Conservation (phyloP, 208 protist genomes). For the Zelonia costaricensis region DNA sequence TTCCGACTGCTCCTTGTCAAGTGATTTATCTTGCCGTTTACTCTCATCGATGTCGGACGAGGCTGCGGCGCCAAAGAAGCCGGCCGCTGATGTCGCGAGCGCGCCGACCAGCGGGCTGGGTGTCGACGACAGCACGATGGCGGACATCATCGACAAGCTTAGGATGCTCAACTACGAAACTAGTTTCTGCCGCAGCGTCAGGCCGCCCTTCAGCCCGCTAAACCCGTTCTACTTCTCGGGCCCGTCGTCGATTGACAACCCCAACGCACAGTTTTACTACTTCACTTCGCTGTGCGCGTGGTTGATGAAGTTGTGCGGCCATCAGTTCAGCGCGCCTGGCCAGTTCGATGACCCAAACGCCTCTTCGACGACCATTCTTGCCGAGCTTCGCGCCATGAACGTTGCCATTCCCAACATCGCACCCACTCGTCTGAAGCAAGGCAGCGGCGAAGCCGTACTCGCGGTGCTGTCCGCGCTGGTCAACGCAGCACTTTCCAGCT, state of each 20-base stretch:
- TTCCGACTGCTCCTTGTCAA: background rate
- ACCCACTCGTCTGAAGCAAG: slow-evolving; percentile 84
- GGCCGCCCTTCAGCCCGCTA: slow-evolving; percentile 85
- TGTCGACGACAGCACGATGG: slow-evolving; percentile 81
- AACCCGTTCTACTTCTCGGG: slow-evolving; percentile 77
- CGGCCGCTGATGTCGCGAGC: slow-evolving; percentile 6
- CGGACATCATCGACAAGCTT: slow-evolving; percentile 86
- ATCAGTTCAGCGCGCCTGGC: slow-evolving; percentile 69
- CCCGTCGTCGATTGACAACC: slow-evolving; percentile 82
- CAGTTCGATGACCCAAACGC: slow-evolving; percentile 92
- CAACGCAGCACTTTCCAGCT: slow-evolving; percentile 67
- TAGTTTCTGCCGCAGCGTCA: slow-evolving; percentile 71
- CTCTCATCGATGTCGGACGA: slow-evolving; percentile 20
- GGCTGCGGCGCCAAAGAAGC: background rate
- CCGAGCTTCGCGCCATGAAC: slow-evolving; percentile 74
- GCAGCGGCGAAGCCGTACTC: slow-evolving; percentile 81
- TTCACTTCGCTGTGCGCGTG: slow-evolving; percentile 89
- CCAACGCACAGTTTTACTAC: slow-evolving; percentile 90
- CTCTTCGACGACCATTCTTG: slow-evolving; percentile 82
- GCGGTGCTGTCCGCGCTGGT: slow-evolving; percentile 69
- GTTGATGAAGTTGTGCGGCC: slow-evolving; percentile 83
- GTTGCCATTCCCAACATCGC: slow-evolving; percentile 74
- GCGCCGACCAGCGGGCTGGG: slow-evolving; percentile 3
- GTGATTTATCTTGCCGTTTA: background rate
- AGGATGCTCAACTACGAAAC: slow-evolving; percentile 80